These are phyloP conservation scores for Tetraselmis striata DNA, from an alignment of 139 green algal genomes.

Conservation along the genomic window DNA sequence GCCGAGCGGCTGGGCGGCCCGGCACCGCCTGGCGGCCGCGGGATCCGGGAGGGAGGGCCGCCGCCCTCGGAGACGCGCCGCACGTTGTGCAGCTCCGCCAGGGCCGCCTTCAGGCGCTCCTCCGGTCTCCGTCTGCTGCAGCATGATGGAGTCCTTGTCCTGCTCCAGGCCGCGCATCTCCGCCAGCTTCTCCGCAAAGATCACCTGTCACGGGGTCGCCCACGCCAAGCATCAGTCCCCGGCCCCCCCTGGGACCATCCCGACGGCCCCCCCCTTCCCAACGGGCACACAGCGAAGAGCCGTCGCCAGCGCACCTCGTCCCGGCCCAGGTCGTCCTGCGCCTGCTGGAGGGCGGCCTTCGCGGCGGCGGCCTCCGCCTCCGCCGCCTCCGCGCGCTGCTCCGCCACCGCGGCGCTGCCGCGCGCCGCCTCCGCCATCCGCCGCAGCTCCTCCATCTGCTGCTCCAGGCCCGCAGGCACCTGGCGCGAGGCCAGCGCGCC, in stretches of 20 bases:
- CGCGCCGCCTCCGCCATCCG: neutral
- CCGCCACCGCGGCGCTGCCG: neutral
- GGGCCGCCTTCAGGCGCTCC: neutral
- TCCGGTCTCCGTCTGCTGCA: neutral
- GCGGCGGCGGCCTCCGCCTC: neutral
- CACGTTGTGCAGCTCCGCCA: neutral
- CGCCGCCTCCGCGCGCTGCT: neutral
- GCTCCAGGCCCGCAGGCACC: neutral
- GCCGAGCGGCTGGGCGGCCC: neutral
- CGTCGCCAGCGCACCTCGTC: neutral
- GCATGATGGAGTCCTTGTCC: neutral
- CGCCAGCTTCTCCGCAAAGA: neutral
- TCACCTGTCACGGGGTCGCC: no score
- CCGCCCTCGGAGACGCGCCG: neutral
- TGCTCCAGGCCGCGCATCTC: neutral
- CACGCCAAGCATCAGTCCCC: no score
- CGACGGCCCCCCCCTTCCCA: no score
- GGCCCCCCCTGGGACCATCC: no score
- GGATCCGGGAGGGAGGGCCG: no score
- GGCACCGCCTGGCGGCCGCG: no score
- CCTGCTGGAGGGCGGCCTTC: neutral
- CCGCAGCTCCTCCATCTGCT: neutral
- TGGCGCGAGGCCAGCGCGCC: no score
- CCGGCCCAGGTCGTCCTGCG: neutral
- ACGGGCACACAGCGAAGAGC: no score